Base-by-base conservation (phyloP, 192 early-diverging fungal genomes). In the Jimgerdemannia flammicorona region DNA sequence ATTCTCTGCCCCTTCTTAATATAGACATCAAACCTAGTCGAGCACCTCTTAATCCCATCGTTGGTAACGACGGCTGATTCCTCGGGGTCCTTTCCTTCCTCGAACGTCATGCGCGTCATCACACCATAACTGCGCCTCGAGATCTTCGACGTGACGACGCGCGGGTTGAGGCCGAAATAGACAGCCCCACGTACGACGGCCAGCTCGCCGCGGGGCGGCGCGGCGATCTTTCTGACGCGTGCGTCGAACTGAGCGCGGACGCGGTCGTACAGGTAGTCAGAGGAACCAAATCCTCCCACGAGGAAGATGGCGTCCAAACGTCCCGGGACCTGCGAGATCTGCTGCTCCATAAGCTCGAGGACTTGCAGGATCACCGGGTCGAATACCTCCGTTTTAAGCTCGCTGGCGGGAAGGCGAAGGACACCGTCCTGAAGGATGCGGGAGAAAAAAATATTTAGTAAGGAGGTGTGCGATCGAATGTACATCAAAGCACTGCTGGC, bases 221-320 rank as follows among this genome's bases (percentile, higher is more conserved):
- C 76, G 8, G 76, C 76, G 29, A 86, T 81, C 19, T 73, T 77
- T 0, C 44, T 43, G 3, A 86, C 77, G 2, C 49, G 49, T 14
- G 8, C 8, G 29, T 64, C 72, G 74, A 85, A 84, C 11, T 69
- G 66, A 20, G 71, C 40, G 68, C 81, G 79, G 18, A 88, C 70
- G 42, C 72, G 64, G 7, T 73, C 64, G 64, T 81, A 80, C 9
- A 88, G 67, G 44, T 86, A 86, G 6, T 73, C 72, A 3, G 85
- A 86, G 65, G 82, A 80, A 40, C 87, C 85, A 71, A 86, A 86
- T 44, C 87, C 87, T 20, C 87, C 87, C 14, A 88, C 87, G 70
- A 88, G 67, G 76, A 88, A 88, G 19, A 85, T 82, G 8, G 84
- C 80, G 20, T 82, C 68, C 9, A 84, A 73, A 3, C 67, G 65